Evolutionary conservation across 371 early-diverging fungal genomes (phyloP).

Genomic region (Homolaphlyctis polyrhiza): DNA sequence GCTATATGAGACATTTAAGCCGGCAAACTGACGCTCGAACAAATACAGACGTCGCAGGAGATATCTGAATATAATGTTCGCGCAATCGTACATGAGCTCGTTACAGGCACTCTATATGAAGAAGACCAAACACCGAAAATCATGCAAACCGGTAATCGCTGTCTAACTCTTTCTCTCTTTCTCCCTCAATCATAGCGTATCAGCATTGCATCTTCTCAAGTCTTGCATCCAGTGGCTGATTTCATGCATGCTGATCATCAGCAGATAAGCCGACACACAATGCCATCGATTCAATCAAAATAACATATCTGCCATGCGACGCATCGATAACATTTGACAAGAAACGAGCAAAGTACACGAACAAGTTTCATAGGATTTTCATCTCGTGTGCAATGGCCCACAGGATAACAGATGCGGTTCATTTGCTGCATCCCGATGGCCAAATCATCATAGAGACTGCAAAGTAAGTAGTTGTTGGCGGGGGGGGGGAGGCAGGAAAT

Average conservation of each 20-base stretch:
- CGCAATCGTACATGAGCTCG: conserved; percentile 7
- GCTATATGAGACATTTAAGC: too few species aligned
- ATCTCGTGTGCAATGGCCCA: conserved; percentile 18
- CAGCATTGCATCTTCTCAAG: too few species aligned
- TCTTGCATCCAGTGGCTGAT: neutral
- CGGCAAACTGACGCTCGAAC: neutral
- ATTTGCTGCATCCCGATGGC: conserved; percentile 4
- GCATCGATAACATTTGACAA: conserved; percentile 8
- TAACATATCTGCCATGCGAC: conserved; percentile 10
- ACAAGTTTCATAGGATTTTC: conserved; percentile 12
- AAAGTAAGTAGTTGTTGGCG: conserved; percentile 3
- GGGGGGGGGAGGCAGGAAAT: neutral
- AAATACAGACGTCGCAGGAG: conserved; percentile 8
- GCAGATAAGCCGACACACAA: neutral
- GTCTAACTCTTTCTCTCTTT: too few species aligned
- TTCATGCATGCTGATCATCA: neutral
- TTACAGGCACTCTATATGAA: neutral
- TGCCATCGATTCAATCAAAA: conserved; percentile 6
- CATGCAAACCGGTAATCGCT: too few species aligned
- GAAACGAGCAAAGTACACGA: neutral
- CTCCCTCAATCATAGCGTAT: too few species aligned
- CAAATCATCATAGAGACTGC: conserved; percentile 17
- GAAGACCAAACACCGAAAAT: neutral
- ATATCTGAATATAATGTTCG: conserved; percentile 13
- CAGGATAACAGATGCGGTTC: conserved; percentile 8